These are phyloP conservation scores for Zarea fungicola DNA, from an alignment of 2,329 filamentous ascomycete species.

Conservation along the genomic window DNA sequence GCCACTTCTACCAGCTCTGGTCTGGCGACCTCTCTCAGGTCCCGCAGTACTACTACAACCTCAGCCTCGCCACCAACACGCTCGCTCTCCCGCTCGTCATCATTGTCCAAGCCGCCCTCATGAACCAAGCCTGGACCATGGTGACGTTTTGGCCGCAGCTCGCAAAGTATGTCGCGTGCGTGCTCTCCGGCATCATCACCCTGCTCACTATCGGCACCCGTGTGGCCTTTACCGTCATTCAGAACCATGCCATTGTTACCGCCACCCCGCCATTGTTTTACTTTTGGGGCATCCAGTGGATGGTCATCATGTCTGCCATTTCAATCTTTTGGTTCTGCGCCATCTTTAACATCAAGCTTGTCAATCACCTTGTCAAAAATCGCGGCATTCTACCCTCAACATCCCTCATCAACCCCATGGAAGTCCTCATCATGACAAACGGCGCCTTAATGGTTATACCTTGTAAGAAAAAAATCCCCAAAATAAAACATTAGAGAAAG, in stretches of 20 bases:
- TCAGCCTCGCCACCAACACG: conserved; percentile 35
- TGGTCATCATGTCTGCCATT: conserved; percentile 34
- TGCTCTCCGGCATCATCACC: conserved; percentile 31
- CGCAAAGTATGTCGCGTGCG: conserved; percentile 27
- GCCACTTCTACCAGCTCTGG: conserved; percentile 57
- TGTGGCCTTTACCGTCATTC: conserved; percentile 31
- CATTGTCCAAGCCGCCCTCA: conserved; percentile 41
- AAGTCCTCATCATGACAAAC: conserved; percentile 51
- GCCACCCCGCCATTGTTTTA: conserved; percentile 19
- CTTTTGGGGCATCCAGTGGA: conserved; percentile 35
- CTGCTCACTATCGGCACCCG: conserved; percentile 28
- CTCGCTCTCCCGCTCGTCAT: conserved; percentile 40
- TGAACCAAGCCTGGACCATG: conserved; percentile 49
- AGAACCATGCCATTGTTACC: conserved; percentile 28
- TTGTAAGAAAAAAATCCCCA: conserved; percentile 30
- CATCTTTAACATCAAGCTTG: conserved; percentile 48
- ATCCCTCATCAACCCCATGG: conserved; percentile 43
- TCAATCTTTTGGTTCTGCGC: conserved; percentile 50
- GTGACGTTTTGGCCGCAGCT: conserved; percentile 40
- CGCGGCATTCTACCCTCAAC: conserved; percentile 41
- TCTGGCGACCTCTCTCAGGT: conserved; percentile 49
- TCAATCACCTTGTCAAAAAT: conserved; percentile 42
- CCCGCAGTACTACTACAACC: conserved; percentile 28
- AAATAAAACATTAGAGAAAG: neutral
- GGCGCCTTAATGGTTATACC: conserved; percentile 52